Conservation (phyloP, 1,284 basidiomycete species). For the Farysia itapuensis region DNA sequence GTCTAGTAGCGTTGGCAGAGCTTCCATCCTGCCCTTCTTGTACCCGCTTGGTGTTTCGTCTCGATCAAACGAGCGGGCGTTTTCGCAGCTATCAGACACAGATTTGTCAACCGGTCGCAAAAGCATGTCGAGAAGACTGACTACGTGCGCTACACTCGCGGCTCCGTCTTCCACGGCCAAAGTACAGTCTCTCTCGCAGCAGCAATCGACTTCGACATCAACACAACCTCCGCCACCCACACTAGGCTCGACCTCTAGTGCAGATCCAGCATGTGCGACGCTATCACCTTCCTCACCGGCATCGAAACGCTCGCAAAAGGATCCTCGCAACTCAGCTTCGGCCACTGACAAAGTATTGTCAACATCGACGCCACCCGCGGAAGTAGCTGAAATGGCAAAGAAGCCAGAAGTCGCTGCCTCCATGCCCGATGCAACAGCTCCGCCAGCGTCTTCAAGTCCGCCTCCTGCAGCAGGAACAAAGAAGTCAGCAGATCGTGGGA, state of each 20-base stretch:
- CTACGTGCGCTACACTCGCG: too few species aligned
- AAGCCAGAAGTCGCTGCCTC: conserved; percentile 29
- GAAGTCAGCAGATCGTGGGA: conserved; percentile 30
- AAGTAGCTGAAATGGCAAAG: conserved; percentile 22
- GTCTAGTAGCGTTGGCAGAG: too few species aligned
- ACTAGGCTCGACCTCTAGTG: conserved; percentile 2
- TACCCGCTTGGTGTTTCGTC: too few species aligned
- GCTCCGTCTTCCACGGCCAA: conserved; percentile 1
- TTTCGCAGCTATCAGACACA: too few species aligned
- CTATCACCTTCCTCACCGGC: conserved; percentile 43
- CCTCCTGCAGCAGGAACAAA: conserved; percentile 5
- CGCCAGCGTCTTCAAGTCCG: not conserved
- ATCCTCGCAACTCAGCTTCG: conserved; percentile 20
- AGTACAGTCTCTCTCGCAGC: not conserved
- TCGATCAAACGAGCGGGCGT: too few species aligned
- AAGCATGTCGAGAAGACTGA: too few species aligned
- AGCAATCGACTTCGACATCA: conserved; percentile 3
- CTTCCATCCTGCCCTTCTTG: too few species aligned
- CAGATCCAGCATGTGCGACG: conserved; percentile 37
- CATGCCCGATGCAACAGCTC: conserved; percentile 27
- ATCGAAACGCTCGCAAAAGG: conserved; percentile 35
- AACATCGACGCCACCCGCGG: conserved; percentile 12
- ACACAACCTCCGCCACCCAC: not conserved
- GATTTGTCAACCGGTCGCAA: too few species aligned
- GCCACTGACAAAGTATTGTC: conserved; percentile 18